A percentile compares a stretch with the other conserved stretches of the same genome.
Conservation (phyloP, 192 early-diverging fungal species). For the Rhizoclosmatium globosum region DNA sequence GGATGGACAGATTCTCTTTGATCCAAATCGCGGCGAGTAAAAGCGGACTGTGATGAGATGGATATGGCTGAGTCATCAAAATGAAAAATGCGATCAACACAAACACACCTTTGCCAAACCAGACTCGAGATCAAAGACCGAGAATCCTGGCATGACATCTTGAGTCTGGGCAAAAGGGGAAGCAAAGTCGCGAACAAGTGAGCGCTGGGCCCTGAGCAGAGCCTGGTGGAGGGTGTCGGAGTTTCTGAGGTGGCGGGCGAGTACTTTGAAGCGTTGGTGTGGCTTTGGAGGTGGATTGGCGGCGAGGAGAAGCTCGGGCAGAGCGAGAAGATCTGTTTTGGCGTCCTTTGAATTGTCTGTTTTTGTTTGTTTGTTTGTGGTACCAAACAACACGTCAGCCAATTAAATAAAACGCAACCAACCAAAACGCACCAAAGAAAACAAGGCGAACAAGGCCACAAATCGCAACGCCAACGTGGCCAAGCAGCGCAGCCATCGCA, state of each 20-base stretch:
- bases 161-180: conserved; percentile 10
- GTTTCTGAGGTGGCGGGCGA: background rate
- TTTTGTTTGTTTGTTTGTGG: background rate
- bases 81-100: background rate
- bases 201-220: conserved; percentile 6
- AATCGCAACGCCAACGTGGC: background rate
- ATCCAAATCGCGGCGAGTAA: conserved; percentile 10
- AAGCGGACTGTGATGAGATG: background rate
- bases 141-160: background rate
- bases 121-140: conserved; percentile 17
- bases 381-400: background rate
- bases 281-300: too few species aligned
- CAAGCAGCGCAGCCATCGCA: background rate
- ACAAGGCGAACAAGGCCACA: background rate
- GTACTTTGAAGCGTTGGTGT: background rate
- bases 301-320: background rate
- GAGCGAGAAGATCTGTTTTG: background rate
- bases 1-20: conserved; percentile 25
- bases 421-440: background rate
- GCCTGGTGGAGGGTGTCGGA: conserved; percentile 11
- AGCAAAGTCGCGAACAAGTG: background rate
- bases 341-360: background rate
- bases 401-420: too few species aligned
- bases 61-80: background rate
- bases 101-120: conserved; percentile 9